These are phyloP conservation scores for Podospora didyma DNA, from an alignment of 495 filamentous ascomycete genomes.

Conservation along the genomic window DNA sequence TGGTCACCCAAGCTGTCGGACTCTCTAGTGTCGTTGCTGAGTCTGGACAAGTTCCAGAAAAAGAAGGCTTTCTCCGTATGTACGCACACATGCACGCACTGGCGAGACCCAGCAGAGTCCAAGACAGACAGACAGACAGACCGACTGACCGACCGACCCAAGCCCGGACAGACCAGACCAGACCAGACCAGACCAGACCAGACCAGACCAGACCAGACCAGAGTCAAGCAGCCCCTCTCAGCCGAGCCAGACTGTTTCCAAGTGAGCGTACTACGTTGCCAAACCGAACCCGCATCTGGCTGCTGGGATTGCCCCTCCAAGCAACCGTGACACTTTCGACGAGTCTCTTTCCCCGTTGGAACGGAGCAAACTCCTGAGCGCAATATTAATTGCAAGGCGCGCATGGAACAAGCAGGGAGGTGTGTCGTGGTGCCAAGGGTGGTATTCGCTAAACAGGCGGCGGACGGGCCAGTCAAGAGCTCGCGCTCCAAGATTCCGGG, in stretches of 20 bases:
- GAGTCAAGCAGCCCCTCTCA: too few relatives aligned
- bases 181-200: too few relatives aligned
- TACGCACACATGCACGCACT: too few relatives aligned
- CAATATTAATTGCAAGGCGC: not conserved
- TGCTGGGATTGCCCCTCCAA: not conserved
- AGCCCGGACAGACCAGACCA: too few relatives aligned
- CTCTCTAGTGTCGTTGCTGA: not conserved
- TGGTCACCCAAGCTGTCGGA: not conserved
- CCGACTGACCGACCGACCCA: too few relatives aligned
- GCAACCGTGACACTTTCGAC: not conserved
- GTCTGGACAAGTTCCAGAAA: not conserved
- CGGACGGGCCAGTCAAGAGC: not conserved
- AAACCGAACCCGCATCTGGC: not conserved
- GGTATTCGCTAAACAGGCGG: slow-evolving; percentile 13
- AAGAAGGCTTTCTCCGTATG: too few relatives aligned
- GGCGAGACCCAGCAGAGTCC: too few relatives aligned
- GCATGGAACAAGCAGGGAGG: not conserved
- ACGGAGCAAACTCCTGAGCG: not conserved
- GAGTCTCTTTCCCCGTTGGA: not conserved
- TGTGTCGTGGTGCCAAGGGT: slow-evolving; percentile 1
- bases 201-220: too few relatives aligned
- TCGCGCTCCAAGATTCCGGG: slow-evolving; percentile 8
- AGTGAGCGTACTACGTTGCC: too few relatives aligned
- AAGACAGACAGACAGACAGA: too few relatives aligned
- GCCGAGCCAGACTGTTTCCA: too few relatives aligned